Evolutionary conservation across 768 basidiomycete genomes (phyloP).

Genomic region (Serendipita sp.): DNA sequence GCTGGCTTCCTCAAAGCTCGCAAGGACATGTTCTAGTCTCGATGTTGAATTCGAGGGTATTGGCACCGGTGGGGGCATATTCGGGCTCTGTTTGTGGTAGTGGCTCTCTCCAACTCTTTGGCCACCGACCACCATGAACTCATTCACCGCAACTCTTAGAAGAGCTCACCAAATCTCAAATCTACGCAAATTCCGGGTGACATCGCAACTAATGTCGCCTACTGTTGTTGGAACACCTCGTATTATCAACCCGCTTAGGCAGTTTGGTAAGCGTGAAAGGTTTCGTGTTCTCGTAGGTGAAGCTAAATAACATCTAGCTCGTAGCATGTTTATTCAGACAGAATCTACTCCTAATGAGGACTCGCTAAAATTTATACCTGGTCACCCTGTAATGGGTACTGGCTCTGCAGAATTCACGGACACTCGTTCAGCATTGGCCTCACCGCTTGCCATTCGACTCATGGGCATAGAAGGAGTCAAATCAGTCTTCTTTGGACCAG

Average conservation of each 20-base stretch:
- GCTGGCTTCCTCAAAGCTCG: neutral
- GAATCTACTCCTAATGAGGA: slow-evolving; percentile 95
- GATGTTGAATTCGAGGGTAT: neutral
- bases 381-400: slow-evolving; percentile 68
- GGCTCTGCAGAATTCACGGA: slow-evolving; percentile 93
- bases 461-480: slow-evolving; percentile 90
- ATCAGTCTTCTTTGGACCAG: slow-evolving; percentile 87
- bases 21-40: neutral
- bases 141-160: neutral
- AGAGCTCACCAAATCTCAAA: neutral
- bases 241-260: neutral
- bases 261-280: neutral
- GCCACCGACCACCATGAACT: neutral
- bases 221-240: neutral
- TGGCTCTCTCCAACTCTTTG: neutral
- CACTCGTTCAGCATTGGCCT: slow-evolving; percentile 67
- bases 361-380: slow-evolving; percentile 95
- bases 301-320: slow-evolving; percentile 25
- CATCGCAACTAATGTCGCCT: neutral
- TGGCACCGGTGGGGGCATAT: neutral
- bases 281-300: neutral
- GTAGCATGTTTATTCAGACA: slow-evolving; percentile 98
- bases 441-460: slow-evolving; percentile 84
- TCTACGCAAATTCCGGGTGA: too few relatives aligned
- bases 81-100: neutral